These are phyloP conservation scores for Cyclotella cryptica DNA, from an alignment of 108 stramenopile genomes.

Conservation along the genomic window DNA sequence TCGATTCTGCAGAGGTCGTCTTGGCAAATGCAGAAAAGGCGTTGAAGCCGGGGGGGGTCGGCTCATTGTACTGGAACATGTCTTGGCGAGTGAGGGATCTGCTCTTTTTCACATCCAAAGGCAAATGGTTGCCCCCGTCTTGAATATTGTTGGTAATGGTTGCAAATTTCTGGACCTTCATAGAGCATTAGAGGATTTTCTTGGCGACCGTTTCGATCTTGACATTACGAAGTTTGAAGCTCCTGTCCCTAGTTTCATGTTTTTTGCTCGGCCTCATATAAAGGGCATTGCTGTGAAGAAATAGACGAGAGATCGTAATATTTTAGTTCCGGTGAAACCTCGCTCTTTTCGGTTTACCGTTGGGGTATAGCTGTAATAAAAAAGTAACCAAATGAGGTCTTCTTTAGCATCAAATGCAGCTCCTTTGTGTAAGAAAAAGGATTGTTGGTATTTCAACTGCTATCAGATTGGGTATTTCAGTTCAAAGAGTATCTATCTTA, in stretches of 20 bases:
- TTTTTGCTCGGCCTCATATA: constrained; percentile 42
- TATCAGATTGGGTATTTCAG: no score
- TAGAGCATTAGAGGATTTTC: constrained; percentile 17
- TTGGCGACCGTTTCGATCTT: constrained; percentile 26
- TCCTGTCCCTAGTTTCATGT: constrained; percentile 27
- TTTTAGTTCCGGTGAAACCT: no score
- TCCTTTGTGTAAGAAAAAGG: no score
- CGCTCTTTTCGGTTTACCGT: no score
- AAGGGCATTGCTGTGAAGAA: constrained; percentile 16
- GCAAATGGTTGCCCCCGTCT: constrained; percentile 42
- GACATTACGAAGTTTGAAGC: constrained; percentile 33
- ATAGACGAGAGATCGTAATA: no score
- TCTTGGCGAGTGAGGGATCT: constrained; percentile 39
- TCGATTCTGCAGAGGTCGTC: constrained; percentile 49
- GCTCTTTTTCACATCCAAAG: constrained; percentile 26
- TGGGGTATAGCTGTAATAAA: no score
- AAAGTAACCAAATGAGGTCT: no score
- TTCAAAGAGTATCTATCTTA: no score
- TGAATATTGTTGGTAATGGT: constrained; percentile 57
- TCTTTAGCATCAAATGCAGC: no score
- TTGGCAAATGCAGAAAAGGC: constrained; percentile 63
- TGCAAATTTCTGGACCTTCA: constrained; percentile 49
- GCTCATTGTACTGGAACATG: constrained; percentile 64
- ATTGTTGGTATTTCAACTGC: no score
- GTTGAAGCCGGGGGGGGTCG: constrained; percentile 68